Base-by-base conservation (phyloP, 1,284 basidiomycete genomes). In the Gomphus bonarii region DNA sequence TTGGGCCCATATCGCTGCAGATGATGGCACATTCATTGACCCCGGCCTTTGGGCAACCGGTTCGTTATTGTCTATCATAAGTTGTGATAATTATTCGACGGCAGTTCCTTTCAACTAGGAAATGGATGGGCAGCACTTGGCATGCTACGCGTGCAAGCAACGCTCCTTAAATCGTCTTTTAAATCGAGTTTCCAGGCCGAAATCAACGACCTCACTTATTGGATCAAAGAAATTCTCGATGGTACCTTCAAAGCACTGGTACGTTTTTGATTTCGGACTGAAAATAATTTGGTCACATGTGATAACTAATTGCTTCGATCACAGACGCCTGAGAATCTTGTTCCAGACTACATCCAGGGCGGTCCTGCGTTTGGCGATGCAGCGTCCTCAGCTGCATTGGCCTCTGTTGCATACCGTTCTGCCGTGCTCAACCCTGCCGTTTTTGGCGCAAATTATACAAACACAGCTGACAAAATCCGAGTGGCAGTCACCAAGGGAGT, bases 41-140 rank as follows among this genome's bases (percentile, higher is more conserved):
- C 60, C 69, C 0, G 75, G 77, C 2, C 63, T 80, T 18, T 85
- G 82, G 82, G 75, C 75, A 0, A 81, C 80, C 2, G 72, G 72
- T 59, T 65, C 64, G 67, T 66, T 65, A 64, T 3, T 50, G 56
- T 6, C 16, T n/a, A 18, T 28, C 28, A 16, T n/a, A 30, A 38
- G 33, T 38, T 65, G 20, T 30, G n/a, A 33, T 6, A 38, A 14
- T 18, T 16, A 1, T 54, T n/a, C 30, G 42, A 44, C 1, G 42
- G 22, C 33, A 38, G 8, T 25, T 25, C 25, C 33, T 18, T 11
- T 16, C 11, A 5, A 20, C 18, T 47, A 66, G 69, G 73, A 7
- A 73, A 73, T 60, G 72, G 62, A 1, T 74, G 72, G 73, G 72
- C 73, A 5, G 72, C 71, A 33, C 65, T 68, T 4, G 73, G 73